Evolutionary conservation across 257 asterid species (phyloP), one percentile per base, ranked within the genome.

Genomic region (Capsicum baccatum): DNA sequence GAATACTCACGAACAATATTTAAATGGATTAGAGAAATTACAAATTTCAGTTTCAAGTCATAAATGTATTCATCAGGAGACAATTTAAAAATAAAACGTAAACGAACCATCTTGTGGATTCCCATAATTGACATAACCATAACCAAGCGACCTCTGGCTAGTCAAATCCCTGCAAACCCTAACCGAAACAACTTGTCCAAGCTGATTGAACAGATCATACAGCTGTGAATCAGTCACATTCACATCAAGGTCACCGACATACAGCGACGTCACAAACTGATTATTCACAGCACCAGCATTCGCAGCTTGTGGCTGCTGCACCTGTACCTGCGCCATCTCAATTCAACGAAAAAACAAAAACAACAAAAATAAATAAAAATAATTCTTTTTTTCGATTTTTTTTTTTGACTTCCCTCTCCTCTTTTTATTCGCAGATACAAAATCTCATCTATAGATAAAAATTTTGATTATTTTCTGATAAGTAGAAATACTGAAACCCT

Each of bases 131-230:
- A 96, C 99, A 56, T 96, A 96, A 79, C 98, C 99, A 58, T 96
- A 96, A 33, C 99, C 98, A 16, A 96, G 98, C 10, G 98, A 93
- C 9, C 91, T 87, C 13, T 93, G 93, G 80, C 85, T 93, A 17
- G 94, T 87, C 92, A 92, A 88, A 85, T 96, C 98, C 91, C 94
- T 89, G 78, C 99, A 96, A 85, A 96, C 93, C 95, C 98, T 92
- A 87, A 94, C 97, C 13, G 99, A 96, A 15, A 93, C 97, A 84
- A 96, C 95, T n/a, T 91, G 98, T 14, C 95, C 97, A 70, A 94
- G 89, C 93, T 94, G 97, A 81, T 83, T 90, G 88, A 96, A 96
- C 89, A 96, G 90, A 85, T 96, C 98, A 87, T 91, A 96, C 19
- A 96, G 91, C 79, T 96, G 99, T 39, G 96, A 90, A 83, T 96